These are phyloP conservation scores for Zostera marina DNA, from an alignment of 116 monocot species.

Conservation along the genomic window DNA sequence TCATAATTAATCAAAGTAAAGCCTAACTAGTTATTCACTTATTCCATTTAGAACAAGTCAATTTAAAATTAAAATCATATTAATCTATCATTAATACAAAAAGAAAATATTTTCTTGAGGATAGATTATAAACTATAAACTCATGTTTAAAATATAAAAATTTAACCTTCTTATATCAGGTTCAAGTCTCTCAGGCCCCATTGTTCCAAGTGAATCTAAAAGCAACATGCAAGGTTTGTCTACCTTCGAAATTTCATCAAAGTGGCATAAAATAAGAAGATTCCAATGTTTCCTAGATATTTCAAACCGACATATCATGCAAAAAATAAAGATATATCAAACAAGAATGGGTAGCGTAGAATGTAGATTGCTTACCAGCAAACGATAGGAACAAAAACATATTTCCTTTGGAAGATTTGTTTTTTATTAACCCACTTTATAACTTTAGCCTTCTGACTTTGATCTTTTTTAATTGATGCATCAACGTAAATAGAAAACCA, in stretches of 20 bases:
- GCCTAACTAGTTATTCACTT: too few species aligned
- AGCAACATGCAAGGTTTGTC: constrained; percentile 53
- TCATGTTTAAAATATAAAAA: background rate
- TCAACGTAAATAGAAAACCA: constrained; percentile 60
- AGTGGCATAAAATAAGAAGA: constrained; percentile 59
- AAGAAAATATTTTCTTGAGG: too few species aligned
- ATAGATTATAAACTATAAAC: background rate
- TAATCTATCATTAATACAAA: too few species aligned
- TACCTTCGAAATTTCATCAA: constrained; percentile 34
- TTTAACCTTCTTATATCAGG: constrained; percentile 48
- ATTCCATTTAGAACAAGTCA: too few species aligned
- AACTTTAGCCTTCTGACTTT: constrained; percentile 25
- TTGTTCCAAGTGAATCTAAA: constrained; percentile 43
- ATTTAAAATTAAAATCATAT: too few species aligned
- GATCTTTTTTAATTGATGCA: constrained; percentile 7
- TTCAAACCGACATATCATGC: background rate
- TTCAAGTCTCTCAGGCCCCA: constrained; percentile 38
- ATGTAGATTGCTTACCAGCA: constrained; percentile 31
- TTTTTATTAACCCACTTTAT: constrained; percentile 50
- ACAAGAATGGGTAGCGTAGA: background rate
- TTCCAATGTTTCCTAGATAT: constrained; percentile 60
- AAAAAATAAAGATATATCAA: background rate
- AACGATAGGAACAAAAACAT: constrained; percentile 69
- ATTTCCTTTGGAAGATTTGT: constrained; percentile 42
- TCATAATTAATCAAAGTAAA: too few species aligned